phyloP scores from a whole-genome alignment of 1,139 yeast species.

The Lodderomyces elongisporus region DNA sequence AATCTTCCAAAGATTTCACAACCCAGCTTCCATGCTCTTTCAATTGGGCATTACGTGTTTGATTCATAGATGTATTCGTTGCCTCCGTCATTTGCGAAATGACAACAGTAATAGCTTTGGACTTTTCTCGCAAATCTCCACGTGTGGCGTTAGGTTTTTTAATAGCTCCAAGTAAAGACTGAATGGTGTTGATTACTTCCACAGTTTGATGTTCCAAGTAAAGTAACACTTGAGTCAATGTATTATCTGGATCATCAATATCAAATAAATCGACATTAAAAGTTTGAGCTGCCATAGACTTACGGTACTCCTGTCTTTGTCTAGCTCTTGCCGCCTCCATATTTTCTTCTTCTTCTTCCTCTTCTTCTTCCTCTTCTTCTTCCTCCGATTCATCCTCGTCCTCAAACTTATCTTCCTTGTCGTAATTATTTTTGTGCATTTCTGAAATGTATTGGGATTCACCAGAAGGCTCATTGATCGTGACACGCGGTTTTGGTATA shows the following conservation, averaged over 20 bases:
- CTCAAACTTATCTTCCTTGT: too few relatives aligned
- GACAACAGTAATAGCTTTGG: constrained; percentile 68
- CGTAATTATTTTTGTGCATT: too few relatives aligned
- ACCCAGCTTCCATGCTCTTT: constrained; percentile 92
- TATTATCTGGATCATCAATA: constrained; percentile 79
- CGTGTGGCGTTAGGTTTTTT: constrained; percentile 73
- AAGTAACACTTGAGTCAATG: constrained; percentile 74
- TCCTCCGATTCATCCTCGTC: constrained; percentile 1
- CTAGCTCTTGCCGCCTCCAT: constrained; percentile 31
- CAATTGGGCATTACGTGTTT: constrained; percentile 74
- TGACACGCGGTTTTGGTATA: too few relatives aligned
- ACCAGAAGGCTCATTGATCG: too few relatives aligned
- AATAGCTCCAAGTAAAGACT: constrained; percentile 69
- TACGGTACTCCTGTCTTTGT: constrained; percentile 45
- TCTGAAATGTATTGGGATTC: too few relatives aligned
- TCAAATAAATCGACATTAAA: constrained; percentile 73
- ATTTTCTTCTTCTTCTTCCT: constrained; percentile 17
- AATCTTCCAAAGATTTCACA: constrained; percentile 78
- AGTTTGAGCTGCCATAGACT: constrained; percentile 50
- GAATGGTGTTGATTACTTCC: constrained; percentile 86
- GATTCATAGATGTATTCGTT: constrained; percentile 83
- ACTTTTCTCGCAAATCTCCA: constrained; percentile 67
- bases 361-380: constrained; percentile 12
- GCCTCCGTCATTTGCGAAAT: constrained; percentile 89
- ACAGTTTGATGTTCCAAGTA: constrained; percentile 93